Percentiles rank a stretch among this genome's conserved stretches.
Conservation (phyloP, 495 filamentous ascomycete genomes). For the Penicillium salamii region DNA sequence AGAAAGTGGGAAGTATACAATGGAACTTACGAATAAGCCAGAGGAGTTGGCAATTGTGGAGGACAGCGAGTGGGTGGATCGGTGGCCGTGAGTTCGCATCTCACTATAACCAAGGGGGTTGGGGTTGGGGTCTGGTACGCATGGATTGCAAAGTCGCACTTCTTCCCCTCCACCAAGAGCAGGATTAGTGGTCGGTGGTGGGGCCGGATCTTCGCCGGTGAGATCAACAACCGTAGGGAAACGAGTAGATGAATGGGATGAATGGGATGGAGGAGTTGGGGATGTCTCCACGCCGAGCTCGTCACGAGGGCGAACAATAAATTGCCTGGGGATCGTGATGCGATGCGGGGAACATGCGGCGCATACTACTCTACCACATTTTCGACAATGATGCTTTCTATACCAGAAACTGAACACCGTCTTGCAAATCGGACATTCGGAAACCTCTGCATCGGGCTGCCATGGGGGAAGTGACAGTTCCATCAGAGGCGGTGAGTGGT, state of each 20-base stretch:
- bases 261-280: constrained; percentile 2
- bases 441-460: constrained; percentile 82
- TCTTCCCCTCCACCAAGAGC: constrained; percentile 75
- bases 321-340: constrained; percentile 91
- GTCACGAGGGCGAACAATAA: constrained; percentile 76
- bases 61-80: constrained; percentile 22
- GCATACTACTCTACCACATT: constrained; percentile 95
- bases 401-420: constrained; percentile 80
- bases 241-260: not conserved
- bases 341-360: constrained; percentile 87
- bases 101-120: constrained; percentile 48
- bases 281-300: constrained; percentile 17
- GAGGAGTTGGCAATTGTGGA: constrained; percentile 12
- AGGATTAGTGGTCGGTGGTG: constrained; percentile 39
- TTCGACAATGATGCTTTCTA: constrained; percentile 92
- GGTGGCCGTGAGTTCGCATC: constrained; percentile 24
- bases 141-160: constrained; percentile 91
- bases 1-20: not conserved
- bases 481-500: not conserved
- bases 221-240: constrained; percentile 34
- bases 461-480: constrained; percentile 59
- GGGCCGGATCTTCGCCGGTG: constrained; percentile 34
- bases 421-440: constrained; percentile 76
- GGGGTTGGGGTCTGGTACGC: constrained; percentile 87
- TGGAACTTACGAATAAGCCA: constrained; percentile 10